Conservation (phyloP, 202 grass and related monocot genomes). For the Schoenoplectus triqueter region DNA sequence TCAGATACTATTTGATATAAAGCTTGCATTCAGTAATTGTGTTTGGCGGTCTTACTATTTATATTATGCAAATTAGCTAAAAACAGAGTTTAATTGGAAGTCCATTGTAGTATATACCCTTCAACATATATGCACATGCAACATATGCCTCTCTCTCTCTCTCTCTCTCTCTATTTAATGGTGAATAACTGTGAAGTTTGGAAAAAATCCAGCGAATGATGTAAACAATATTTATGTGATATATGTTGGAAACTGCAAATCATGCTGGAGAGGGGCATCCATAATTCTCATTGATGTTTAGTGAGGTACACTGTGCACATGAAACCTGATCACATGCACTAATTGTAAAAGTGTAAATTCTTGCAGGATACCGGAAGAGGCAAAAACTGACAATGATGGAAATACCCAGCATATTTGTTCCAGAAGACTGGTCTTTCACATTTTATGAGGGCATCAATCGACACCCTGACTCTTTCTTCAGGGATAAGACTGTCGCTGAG, state of each 20-base stretch:
- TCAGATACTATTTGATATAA: background rate
- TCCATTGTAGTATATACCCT: background rate
- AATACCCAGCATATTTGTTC: constrained; percentile 98
- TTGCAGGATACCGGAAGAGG: constrained; percentile 63
- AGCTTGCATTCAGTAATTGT: background rate
- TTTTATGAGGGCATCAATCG: constrained; percentile 97
- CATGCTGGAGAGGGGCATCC: no score
- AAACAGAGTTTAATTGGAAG: no score
- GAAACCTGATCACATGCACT: background rate
- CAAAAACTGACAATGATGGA: constrained; percentile 98
- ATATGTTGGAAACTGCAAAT: background rate
- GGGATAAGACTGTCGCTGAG: constrained; percentile 78
- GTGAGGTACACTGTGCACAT: background rate
- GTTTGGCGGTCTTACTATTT: background rate
- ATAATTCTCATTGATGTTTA: background rate
- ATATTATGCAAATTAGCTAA: background rate
- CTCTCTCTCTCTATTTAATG: background rate
- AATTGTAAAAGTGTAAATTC: constrained; percentile 36
- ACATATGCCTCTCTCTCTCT: background rate
- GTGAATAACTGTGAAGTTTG: background rate
- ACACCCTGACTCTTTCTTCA: constrained; percentile 88
- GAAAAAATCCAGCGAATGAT: background rate
- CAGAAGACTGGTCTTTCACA: constrained; percentile 99
- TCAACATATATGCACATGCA: background rate
- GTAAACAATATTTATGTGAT: background rate